Evolutionary conservation across 2,329 filamentous ascomycete genomes (phyloP).

Genomic region (Aspergillus fijiensis): DNA sequence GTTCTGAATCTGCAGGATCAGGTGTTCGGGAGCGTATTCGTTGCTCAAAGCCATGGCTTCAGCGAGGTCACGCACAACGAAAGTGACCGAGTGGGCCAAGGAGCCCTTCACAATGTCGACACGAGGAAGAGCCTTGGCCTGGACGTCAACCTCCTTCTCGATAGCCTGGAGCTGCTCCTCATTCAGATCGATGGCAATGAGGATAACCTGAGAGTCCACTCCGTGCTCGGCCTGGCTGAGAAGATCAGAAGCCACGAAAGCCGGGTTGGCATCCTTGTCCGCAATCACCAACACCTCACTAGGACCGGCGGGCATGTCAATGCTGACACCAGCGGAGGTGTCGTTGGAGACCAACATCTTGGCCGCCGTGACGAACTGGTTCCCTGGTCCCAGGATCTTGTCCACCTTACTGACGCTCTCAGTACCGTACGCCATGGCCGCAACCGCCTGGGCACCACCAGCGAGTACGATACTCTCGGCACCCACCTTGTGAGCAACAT

Average conservation of each 20-base stretch:
- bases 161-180: conserved; percentile 76
- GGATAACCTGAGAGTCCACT: conserved; percentile 89
- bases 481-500: conserved; percentile 93
- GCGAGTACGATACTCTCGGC: conserved; percentile 95
- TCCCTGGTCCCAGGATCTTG: conserved; percentile 96
- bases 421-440: conserved; percentile 95
- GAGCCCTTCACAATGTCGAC: conserved; percentile 90
- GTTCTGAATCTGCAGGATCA: conserved; percentile 85
- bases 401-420: conserved; percentile 94
- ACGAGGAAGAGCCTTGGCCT: conserved; percentile 81
- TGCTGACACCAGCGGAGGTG: conserved; percentile 89
- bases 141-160: conserved; percentile 84
- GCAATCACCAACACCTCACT: conserved; percentile 96
- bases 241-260: conserved; percentile 92
- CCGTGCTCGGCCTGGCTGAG: conserved; percentile 96
- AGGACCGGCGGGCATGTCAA: conserved; percentile 97
- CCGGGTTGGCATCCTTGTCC: conserved; percentile 82
- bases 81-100: conserved; percentile 87
- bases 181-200: conserved; percentile 77
- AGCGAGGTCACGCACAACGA: conserved; percentile 68
- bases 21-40: conserved; percentile 90
- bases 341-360: conserved; percentile 99
- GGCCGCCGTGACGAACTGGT: conserved; percentile 96
- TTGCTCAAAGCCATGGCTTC: conserved; percentile 85
- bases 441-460: conserved; percentile 91